A percentile compares a stretch with the other conserved stretches of the same genome.
These are phyloP conservation scores for Fraxinus ornus DNA, from an alignment of 305 asterid species.

Conservation along the genomic window DNA sequence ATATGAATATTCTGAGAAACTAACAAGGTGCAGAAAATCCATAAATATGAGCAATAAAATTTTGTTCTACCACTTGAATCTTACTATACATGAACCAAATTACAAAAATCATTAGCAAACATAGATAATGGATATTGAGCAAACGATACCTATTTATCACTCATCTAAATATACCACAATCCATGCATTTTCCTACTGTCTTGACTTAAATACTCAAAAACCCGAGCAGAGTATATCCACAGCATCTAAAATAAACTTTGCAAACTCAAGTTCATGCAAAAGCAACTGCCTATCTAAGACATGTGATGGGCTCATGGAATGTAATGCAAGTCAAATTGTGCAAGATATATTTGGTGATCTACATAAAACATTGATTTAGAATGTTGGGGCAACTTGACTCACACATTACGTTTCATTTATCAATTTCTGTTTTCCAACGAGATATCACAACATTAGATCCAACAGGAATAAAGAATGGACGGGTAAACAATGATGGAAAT, in stretches of 20 bases:
- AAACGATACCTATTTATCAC: neutral
- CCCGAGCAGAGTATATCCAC: neutral
- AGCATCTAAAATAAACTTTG: neutral
- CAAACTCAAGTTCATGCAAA: neutral
- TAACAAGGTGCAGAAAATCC: neutral
- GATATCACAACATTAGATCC: neutral
- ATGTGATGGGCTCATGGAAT: neutral
- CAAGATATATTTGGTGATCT: neutral
- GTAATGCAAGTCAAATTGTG: neutral
- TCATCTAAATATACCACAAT: neutral
- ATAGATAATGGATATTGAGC: neutral
- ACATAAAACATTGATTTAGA: neutral
- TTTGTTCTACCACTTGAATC: neutral
- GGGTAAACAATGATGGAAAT: neutral
- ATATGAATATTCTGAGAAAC: conserved; percentile 7
- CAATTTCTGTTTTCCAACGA: neutral
- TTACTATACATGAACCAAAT: neutral
- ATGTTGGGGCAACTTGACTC: neutral
- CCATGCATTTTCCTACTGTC: neutral
- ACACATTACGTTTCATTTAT: neutral
- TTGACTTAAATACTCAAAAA: neutral
- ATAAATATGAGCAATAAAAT: neutral
- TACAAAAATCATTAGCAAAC: neutral
- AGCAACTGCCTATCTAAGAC: neutral
- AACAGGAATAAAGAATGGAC: neutral